These are phyloP conservation scores for Oryza coarctata DNA, from an alignment of 176 grass and related monocot genomes.

Conservation along the genomic window DNA sequence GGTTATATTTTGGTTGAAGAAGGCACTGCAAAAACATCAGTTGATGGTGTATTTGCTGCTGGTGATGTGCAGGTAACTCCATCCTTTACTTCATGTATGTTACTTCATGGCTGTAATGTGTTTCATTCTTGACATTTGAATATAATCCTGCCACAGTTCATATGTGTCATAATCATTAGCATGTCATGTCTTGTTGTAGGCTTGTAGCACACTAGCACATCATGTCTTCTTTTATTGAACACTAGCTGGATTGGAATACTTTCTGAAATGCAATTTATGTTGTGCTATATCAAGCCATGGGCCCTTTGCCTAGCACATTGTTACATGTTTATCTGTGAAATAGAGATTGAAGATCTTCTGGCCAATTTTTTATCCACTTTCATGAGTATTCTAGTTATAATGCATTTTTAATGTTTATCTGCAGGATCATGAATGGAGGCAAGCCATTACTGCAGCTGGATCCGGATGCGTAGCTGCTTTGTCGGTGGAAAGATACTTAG, in stretches of 20 bases:
- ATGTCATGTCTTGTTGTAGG: conserved; percentile 7
- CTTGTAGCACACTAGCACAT: conserved; percentile 1
- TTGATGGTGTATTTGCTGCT: conserved; percentile 97
- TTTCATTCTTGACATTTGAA: not conserved
- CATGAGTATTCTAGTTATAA: conserved; percentile 20
- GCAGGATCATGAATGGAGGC: conserved; percentile 99
- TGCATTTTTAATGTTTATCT: not conserved
- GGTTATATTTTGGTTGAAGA: conserved; percentile 90
- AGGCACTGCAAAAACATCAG: conserved; percentile 80
- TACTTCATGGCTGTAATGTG: conserved; percentile 16
- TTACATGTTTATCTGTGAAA: conserved; percentile 15
- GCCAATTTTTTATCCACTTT: not conserved
- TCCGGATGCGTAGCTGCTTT: conserved; percentile 96
- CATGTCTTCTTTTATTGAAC: not conserved
- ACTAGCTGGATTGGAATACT: not conserved
- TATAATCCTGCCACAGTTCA: conserved; percentile 16
- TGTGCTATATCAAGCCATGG: not conserved
- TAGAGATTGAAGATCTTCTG: conserved; percentile 1
- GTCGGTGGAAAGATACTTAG: conserved; percentile 99
- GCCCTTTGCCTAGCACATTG: not conserved
- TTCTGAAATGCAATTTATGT: conserved; percentile 4
- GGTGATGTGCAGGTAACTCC: conserved; percentile 92
- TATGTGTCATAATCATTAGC: not conserved
- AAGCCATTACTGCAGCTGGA: conserved; percentile 95
- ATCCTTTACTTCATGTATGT: not conserved